A percentile compares a stretch with the other conserved stretches of the same genome.
Conservation (phyloP, 2,329 filamentous ascomycete species). For the Epichloe brachyelytri region DNA sequence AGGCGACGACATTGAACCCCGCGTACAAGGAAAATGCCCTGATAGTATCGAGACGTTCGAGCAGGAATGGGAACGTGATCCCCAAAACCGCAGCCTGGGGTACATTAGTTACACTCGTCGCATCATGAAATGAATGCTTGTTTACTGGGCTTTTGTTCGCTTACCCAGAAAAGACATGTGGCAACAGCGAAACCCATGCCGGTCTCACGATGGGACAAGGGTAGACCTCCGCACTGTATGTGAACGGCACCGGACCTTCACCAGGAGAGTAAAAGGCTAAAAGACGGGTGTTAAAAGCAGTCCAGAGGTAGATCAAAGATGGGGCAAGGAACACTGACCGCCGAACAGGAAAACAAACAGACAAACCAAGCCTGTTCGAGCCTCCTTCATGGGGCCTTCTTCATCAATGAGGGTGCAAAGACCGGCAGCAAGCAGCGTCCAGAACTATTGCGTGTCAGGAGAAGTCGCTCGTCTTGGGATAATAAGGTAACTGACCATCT, state of each 20-base stretch:
- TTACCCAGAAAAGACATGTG: constrained; percentile 40
- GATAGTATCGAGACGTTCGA: constrained; percentile 20
- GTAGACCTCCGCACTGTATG: constrained; percentile 51
- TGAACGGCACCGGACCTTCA: constrained; percentile 50
- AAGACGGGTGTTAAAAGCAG: background rate
- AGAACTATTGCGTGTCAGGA: constrained; percentile 16
- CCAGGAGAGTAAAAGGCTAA: constrained; percentile 49
- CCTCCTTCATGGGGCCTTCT: constrained; percentile 18
- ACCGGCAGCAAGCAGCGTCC: constrained; percentile 37
- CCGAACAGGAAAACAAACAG: constrained; percentile 53
- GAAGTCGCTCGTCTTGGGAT: background rate
- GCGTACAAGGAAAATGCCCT: constrained; percentile 39
- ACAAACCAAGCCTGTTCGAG: constrained; percentile 41
- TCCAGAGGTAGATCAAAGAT: no score
- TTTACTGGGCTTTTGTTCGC: background rate
- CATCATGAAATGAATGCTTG: background rate
- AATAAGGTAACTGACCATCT: constrained; percentile 36
- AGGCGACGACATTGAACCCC: constrained; percentile 40
- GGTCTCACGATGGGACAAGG: constrained; percentile 48
- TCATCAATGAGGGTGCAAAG: constrained; percentile 23
- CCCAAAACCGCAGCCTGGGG: constrained; percentile 30
- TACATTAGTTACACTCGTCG: background rate
- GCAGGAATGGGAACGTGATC: constrained; percentile 37
- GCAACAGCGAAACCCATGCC: constrained; percentile 53
- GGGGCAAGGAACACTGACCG: constrained; percentile 12